Base-by-base conservation (phyloP, 2,329 filamentous ascomycete species). In the Amesomyces nigricolor region DNA sequence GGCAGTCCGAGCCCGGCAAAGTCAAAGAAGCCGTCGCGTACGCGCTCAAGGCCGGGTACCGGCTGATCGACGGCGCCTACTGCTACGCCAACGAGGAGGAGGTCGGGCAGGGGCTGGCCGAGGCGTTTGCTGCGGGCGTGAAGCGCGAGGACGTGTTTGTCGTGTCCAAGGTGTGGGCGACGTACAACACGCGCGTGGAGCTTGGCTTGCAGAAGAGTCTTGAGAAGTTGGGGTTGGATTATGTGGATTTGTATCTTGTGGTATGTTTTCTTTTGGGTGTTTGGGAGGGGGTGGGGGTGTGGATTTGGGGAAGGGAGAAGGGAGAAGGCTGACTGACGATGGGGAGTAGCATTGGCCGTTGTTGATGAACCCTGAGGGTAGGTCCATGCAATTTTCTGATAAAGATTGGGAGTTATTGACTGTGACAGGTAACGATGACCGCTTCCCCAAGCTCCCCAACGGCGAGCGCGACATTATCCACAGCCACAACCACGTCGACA, bases 101-200 rank as follows among this genome's bases (percentile, higher is more conserved):
- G 70, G 89, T 95, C 14, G 90, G 90, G 60, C 75, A 85, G 67
- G 90, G 87, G 9, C 79, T 95, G 52, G 82, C 83, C 67, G 84
- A 88, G 54, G 89, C 87, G 30, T 83, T 92, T 65, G 77, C 75
- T 26, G 74, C 82, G 5, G 88, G 88, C 22, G 75, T 88, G 64
- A 87, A 86, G 78, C 81, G 89, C 58, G 81, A 87, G 68, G 88
- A 95, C 56, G 73, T 95, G 59, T 95, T 94, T 73, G 82, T 95
- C 57, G 88, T 89, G 53, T 89, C 85, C 65, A 95, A 95, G 78
- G 80, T 91, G 38, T 95, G 89, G 88, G 86, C 84, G 66, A 89
- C 87, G 49, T 91, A 88, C 74, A 85, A 87, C 70, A 82, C 81
- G 30, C 78, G 85, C 6, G 83, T 83, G 5, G 84, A 87, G 71